Base-by-base conservation (phyloP, 2,329 filamentous ascomycete species). In the Venturia effusa region DNA sequence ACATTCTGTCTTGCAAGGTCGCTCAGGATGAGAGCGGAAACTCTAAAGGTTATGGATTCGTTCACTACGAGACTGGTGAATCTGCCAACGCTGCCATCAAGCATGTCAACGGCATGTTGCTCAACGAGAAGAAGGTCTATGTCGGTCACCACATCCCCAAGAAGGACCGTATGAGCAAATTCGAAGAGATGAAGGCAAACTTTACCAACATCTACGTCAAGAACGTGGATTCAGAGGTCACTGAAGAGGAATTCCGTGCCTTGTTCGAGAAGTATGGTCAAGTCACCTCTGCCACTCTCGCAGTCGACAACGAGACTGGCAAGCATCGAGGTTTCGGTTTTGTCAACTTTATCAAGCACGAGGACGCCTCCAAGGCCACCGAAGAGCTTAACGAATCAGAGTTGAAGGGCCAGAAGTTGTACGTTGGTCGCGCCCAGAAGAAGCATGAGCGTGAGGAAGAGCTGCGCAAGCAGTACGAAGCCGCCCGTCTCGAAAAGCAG, bases 171-270 rank as follows among this genome's bases (percentile, higher is more conserved):
- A 94, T 97, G 85, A 96, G 91, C 90, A 99, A 99, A 83, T 97
- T 97, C 72, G 94, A 99, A 83, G 94, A 99, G 84, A 99, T 99
- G 93, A 99, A 99, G 88, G 94, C 94, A 78, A 99, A 99, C 84
- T 99, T 95, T 85, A 99, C 94, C 83, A 99, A 99, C 78, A 88
- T 99, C 79, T 99, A 99, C 81, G 90, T 99, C 82, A 99, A 99
- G 88, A 99, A 99, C 82, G 88, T 99, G 71, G 85, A 87, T 72
- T 73, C 80, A 41, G 93, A 97, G 60, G 90, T 88, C 68, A 88
- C 86, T 66, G 94, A 99, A 67, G 92, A 97, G 10, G 89, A 97
- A 75, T 97, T 99, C 86, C 91, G 92, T 71, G 84, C 88, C 67
- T 83, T 97, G 61, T 97, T 99, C 72, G 90, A 94, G 83, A 87